Conservation (phyloP, 495 filamentous ascomycete genomes). For the Penicillium dipodomyicola region DNA sequence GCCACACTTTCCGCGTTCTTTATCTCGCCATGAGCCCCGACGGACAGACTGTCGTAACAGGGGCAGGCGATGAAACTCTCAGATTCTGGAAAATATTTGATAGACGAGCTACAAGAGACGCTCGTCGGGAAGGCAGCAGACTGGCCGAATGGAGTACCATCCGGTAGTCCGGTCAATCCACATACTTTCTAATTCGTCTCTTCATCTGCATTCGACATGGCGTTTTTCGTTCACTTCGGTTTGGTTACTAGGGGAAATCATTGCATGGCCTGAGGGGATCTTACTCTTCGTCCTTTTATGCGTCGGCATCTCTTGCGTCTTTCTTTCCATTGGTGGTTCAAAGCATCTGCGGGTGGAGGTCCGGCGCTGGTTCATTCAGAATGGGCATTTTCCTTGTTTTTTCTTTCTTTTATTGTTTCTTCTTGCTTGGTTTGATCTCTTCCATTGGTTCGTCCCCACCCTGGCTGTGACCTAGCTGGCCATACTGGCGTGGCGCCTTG, state of each 20-base stretch:
- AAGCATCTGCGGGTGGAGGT: conserved; percentile 27
- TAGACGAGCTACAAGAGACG: conserved; percentile 56
- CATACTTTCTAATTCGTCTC: conserved; percentile 19
- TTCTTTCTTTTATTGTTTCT: conserved; percentile 1
- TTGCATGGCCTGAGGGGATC: conserved; percentile 30
- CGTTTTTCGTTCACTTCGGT: conserved; percentile 35
- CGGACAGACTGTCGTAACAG: conserved; percentile 88
- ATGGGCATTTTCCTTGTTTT: conserved; percentile 12
- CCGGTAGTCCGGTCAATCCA: conserved; percentile 41
- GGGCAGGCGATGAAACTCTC: conserved; percentile 93
- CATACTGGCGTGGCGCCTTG: conserved; percentile 4
- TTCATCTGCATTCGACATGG: conserved; percentile 41
- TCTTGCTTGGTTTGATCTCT: neutral
- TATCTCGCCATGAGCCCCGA: conserved; percentile 98
- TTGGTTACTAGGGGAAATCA: conserved; percentile 18
- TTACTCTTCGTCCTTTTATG: conserved; percentile 20
- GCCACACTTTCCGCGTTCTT: conserved; percentile 92
- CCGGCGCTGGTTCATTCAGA: conserved; percentile 21
- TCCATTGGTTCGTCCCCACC: neutral
- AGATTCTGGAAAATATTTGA: conserved; percentile 96
- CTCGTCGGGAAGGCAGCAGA: conserved; percentile 52
- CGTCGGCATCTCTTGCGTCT: conserved; percentile 40
- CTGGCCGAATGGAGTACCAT: conserved; percentile 71
- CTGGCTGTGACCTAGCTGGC: neutral
- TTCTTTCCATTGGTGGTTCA: conserved; percentile 17